Percentiles rank a stretch among this genome's conserved stretches.
These are phyloP conservation scores for Aspergillus affinis DNA, from an alignment of 495 filamentous ascomycete species.

Conservation along the genomic window DNA sequence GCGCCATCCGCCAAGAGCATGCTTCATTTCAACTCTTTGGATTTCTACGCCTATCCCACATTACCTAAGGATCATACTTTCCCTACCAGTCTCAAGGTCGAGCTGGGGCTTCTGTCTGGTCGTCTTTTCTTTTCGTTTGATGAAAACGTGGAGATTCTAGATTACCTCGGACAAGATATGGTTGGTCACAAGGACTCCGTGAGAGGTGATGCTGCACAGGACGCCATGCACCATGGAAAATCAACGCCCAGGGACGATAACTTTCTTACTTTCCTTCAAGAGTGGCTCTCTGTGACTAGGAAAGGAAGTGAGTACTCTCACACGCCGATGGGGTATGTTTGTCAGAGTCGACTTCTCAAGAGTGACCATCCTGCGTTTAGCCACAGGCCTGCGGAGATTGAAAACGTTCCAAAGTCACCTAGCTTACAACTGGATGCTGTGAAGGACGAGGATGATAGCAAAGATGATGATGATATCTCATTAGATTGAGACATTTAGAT, in stretches of 20 bases:
- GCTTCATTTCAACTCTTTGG: constrained; percentile 1
- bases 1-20: constrained; percentile 12
- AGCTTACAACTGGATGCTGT: too few species aligned
- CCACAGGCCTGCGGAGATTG: too few species aligned
- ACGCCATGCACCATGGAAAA: not conserved
- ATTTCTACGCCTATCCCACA: not conserved
- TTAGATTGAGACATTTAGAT: too few species aligned
- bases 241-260: not conserved
- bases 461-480: too few species aligned
- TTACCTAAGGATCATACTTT: not conserved
- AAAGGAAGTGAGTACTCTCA: constrained; percentile 52
- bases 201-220: not conserved
- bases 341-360: constrained; percentile 39
- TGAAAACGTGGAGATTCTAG: not conserved
- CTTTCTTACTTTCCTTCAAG: constrained; percentile 37
- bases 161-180: not conserved
- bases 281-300: constrained; percentile 52
- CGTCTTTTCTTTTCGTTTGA: not conserved
- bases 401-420: too few species aligned
- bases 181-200: not conserved
- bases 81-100: not conserved
- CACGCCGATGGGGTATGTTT: constrained; percentile 56
- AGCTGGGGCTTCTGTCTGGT: not conserved
- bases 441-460: too few species aligned
- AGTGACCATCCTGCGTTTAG: constrained; percentile 45